Base-by-base conservation (phyloP, 495 filamentous ascomycete species). In the Neurospora sp. region DNA sequence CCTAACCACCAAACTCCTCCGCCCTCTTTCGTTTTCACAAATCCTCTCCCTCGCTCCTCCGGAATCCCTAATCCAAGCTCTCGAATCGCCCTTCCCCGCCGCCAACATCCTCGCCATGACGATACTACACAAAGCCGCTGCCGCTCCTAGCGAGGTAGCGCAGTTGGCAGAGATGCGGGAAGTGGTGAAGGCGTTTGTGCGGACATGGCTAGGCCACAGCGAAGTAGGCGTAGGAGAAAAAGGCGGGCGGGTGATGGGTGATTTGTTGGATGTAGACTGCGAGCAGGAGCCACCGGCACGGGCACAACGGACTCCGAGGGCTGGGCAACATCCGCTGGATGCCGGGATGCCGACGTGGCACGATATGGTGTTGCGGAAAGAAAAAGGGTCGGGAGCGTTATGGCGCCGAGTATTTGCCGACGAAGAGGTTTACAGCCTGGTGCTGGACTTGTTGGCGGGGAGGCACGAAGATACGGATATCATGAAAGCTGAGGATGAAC, bases 321-420 rank as follows among this genome's bases (percentile, higher is more conserved):
- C 27, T 27, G 27, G 27, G 27, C 27, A 27, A 27, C 27, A 27
- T 14, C 27, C 69, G 12, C 10, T 62, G 0, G 54, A 62, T 16
- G 23, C 54, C 12, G 54, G 54, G 12, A 62, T 62, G 23, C 54
- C 54, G 1, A 18, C 12, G 1, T 62, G 54, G 54, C 12, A 62
- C 1, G 82, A 85, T 42, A 77, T 86, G 48, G 75, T 81, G 10
- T 71, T 81, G 27, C 77, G 84, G 70, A 83, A 77, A 18, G 69
- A 78, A 12, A 81, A 82, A 14, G 90, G 91, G n/a, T 89, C 91
- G 62, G 91, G 4, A 82, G 89, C 2, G 0, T 83, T 96, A 78
- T 95, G 92, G 93, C 84, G 89, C 73, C 86, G 91, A 39, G 76
- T 94, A 0, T 92, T 96, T 77, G 83, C 84, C 0, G 90, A 94